A percentile compares a stretch with the other conserved stretches of the same genome.
phyloP scores from a whole-genome alignment of 768 basidiomycete genomes.

The Mycena sanguinolenta region DNA sequence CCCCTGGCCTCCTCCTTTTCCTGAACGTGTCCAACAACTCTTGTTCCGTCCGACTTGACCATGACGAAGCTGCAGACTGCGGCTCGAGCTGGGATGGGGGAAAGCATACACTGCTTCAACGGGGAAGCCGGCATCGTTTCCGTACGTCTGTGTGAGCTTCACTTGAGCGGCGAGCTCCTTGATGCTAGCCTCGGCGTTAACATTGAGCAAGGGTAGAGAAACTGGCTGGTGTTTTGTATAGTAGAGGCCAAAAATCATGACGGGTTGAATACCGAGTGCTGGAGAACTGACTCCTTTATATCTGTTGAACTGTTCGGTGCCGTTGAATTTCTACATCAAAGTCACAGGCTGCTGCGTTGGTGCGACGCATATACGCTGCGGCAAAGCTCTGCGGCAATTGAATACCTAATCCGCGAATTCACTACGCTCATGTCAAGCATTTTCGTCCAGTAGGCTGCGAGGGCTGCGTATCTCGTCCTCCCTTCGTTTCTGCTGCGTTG shows the following conservation, averaged over 20 bases:
- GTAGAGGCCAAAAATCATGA: slow-evolving; percentile 31
- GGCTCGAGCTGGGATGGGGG: slow-evolving; percentile 35
- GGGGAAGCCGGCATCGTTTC: slow-evolving; percentile 27
- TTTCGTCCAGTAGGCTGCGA: no score
- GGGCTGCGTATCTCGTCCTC: no score
- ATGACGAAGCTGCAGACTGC: slow-evolving; percentile 30
- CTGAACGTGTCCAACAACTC: slow-evolving; percentile 32
- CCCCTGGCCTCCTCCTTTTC: slow-evolving; percentile 36
- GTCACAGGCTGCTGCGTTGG: neutral
- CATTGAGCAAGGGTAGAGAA: slow-evolving; percentile 30
- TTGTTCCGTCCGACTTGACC: slow-evolving; percentile 34
- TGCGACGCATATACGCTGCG: neutral
- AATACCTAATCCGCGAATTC: neutral
- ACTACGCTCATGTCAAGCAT: neutral
- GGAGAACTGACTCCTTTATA: slow-evolving; percentile 1
- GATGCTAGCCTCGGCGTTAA: slow-evolving; percentile 32
- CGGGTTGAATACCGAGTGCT: neutral
- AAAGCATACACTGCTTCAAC: slow-evolving; percentile 36
- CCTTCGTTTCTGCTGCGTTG: no score
- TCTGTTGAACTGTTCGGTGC: neutral
- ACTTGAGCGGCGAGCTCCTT: slow-evolving; percentile 37
- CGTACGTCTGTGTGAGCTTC: slow-evolving; percentile 35
- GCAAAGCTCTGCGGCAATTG: no score
- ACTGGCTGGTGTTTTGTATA: slow-evolving; percentile 8
- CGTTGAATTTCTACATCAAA: neutral